Evolutionary conservation across 495 filamentous ascomycete genomes (phyloP), one percentile per base, ranked within the genome.

Genomic region (Lichina pygmaea): DNA sequence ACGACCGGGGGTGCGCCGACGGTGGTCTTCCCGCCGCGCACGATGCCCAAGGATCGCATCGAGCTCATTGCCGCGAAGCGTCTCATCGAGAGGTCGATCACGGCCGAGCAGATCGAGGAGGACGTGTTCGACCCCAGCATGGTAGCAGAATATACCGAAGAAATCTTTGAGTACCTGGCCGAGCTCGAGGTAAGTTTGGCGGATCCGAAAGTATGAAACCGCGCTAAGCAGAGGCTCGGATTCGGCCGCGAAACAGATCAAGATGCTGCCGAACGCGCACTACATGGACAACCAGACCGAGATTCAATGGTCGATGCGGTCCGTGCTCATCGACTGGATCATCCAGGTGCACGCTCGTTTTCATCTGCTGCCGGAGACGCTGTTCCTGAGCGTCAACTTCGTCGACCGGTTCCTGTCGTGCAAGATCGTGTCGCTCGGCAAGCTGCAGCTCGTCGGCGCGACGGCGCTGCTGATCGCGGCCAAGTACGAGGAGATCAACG

Each of bases 241-340:
- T 31, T 41, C 24, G 24, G 24, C 24, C 24, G 24, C 24, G 24
- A 24, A 38, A 15, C 52, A 93, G 84, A 70, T 70, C 49, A 69
- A 68, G 39, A 77, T 95, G 70, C 61, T 83, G 39, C 89, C 89
- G 0, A 80, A 86, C 54, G 66, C 80, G 3, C 72, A 86, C 53
- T 97, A 97, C 64, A 95, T 97, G 91, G 82, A 93, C 43, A 75
- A 78, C 44, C 89, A 97, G 57, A 73, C 76, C n/a, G 86, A 95
- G 58, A 86, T 97, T 46, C 83, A 92, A 58, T 95, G 91, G 91
- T 93, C 86, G 0, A 94, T 94, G 86, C 82, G 89, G 41, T 75
- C 86, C 8, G 82, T 95, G 41, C 73, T 97, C 45, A 92, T 95
- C 77, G 91, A 95, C 58, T 97, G 89, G 89, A 67, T 97, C 8